Conservation (phyloP, 352 stramenopile genomes). For the Elongisporangium prolatum region DNA sequence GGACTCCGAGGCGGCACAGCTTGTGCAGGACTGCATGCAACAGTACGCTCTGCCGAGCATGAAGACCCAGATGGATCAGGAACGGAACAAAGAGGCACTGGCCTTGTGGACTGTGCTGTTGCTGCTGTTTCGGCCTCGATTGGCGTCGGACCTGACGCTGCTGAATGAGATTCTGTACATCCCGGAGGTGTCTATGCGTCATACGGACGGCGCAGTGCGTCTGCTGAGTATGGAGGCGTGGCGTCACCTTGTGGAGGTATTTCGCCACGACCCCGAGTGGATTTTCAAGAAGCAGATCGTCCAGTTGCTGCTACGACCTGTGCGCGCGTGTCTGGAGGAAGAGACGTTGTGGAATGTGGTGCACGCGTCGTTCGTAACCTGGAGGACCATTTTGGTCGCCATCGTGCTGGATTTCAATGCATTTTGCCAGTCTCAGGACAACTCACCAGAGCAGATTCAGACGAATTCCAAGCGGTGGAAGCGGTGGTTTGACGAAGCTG, state of each 20-base stretch:
- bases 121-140: conserved; percentile 29
- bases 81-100: conserved; percentile 39
- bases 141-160: conserved; percentile 34
- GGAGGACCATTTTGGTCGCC: conserved; percentile 33
- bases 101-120: conserved; percentile 53
- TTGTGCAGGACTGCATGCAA: conserved; percentile 30
- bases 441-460: conserved; percentile 21
- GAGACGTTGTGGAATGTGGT: conserved; percentile 45
- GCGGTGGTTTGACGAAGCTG: conserved; percentile 46
- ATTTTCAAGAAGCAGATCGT: conserved; percentile 53
- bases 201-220: conserved; percentile 36
- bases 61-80: conserved; percentile 40
- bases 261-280: conserved; percentile 42
- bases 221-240: conserved; percentile 53
- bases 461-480: conserved; percentile 45
- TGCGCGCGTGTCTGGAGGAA: conserved; percentile 40
- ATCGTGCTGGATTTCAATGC: conserved; percentile 49
- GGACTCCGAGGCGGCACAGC: conserved; percentile 21
- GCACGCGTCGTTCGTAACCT: conserved; percentile 42
- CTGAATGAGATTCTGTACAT: conserved; percentile 55
- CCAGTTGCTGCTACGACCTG: conserved; percentile 39
- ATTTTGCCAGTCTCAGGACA: conserved; percentile 18
- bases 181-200: conserved; percentile 42
- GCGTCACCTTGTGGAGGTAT: conserved; percentile 39
- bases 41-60: conserved; percentile 56